Percentiles rank a stretch among this genome's conserved stretches.
phyloP scores from a whole-genome alignment of 164 flowering plant species.

The Stephania japonica region DNA sequence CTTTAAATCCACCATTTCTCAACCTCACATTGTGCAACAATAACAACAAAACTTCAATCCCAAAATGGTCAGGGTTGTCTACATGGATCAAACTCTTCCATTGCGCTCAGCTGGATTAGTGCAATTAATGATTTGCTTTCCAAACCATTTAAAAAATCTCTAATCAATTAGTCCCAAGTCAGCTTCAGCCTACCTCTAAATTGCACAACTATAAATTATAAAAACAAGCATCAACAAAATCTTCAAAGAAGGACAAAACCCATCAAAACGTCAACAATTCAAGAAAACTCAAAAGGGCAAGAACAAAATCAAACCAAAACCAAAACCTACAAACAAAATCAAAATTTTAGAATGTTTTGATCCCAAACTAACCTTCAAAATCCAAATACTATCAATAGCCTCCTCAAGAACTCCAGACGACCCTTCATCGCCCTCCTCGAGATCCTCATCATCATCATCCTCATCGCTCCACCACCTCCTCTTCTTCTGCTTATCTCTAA shows the following conservation, averaged over 20 bases:
- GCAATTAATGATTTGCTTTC: too few relatives aligned
- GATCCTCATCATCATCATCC: slow-evolving; percentile 11
- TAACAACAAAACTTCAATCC: too few relatives aligned
- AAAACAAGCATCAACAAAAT: not conserved
- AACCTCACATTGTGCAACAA: not conserved
- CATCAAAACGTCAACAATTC: not conserved
- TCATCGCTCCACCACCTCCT: slow-evolving; percentile 28
- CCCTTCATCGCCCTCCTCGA: slow-evolving; percentile 18
- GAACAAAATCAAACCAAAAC: not conserved
- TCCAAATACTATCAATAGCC: slow-evolving; percentile 40
- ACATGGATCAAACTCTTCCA: too few relatives aligned
- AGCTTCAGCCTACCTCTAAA: too few relatives aligned
- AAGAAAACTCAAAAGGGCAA: not conserved
- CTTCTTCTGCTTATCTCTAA: slow-evolving; percentile 11
- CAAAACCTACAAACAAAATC: not conserved
- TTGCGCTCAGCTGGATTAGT: too few relatives aligned
- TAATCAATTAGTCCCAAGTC: not conserved
- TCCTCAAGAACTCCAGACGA: slow-evolving; percentile 23
- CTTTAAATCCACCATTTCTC: not conserved
- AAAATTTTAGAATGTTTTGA: not conserved
- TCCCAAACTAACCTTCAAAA: slow-evolving; percentile 39
- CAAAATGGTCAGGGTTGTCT: too few relatives aligned
- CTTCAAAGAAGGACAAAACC: not conserved
- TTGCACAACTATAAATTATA: not conserved
- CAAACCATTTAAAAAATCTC: too few relatives aligned